Evolutionary conservation across 768 basidiomycete genomes (phyloP).

Genomic region (Calocybe cyanea): DNA sequence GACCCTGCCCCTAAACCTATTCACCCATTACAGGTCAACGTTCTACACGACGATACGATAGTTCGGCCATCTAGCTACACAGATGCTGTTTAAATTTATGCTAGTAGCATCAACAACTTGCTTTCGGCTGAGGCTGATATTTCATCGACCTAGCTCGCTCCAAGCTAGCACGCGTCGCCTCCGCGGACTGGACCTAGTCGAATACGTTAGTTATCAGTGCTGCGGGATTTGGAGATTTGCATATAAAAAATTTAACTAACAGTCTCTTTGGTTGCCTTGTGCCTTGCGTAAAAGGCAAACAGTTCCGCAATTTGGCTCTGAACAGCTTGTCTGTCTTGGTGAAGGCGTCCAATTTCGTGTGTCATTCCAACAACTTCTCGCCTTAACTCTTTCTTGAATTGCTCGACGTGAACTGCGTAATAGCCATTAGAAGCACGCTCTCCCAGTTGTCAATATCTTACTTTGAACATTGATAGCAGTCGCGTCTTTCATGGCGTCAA

Average conservation of each 20-base stretch:
- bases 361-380: constrained; percentile 73
- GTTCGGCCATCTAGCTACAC: background rate
- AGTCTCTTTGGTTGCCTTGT: constrained; percentile 35
- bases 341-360: constrained; percentile 65
- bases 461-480: constrained; percentile 84
- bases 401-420: constrained; percentile 71
- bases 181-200: constrained; percentile 1
- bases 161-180: background rate
- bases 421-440: background rate
- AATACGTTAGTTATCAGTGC: background rate
- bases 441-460: constrained; percentile 23
- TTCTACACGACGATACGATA: constrained; percentile 1
- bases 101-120: constrained; percentile 10
- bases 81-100: background rate
- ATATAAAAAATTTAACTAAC: constrained; percentile 2
- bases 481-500: constrained; percentile 94
- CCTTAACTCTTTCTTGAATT: constrained; percentile 79
- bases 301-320: constrained; percentile 73
- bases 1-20: constrained; percentile 20
- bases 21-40: constrained; percentile 1
- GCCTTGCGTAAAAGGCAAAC: constrained; percentile 69
- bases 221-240: too few relatives aligned
- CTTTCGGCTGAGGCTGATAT: constrained; percentile 24
- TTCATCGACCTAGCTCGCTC: background rate
- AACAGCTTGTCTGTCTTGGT: constrained; percentile 59